Conservation (phyloP, 1,139 yeast species). For the Magnusiomyces ingens region DNA sequence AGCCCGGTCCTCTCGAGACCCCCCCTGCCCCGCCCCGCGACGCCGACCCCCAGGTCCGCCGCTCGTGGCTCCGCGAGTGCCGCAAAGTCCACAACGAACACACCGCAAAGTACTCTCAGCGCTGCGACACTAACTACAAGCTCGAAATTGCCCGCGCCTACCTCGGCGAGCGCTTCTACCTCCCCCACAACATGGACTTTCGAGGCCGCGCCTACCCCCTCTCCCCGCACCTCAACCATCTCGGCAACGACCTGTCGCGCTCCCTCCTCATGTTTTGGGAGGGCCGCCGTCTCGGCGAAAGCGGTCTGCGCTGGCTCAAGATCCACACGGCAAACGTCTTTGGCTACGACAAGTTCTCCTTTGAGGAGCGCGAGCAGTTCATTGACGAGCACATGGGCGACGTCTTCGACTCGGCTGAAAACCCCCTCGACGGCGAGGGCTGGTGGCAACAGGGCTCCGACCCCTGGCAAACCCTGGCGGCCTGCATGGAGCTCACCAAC, state of each 20-base stretch:
- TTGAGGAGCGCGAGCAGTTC: constrained; percentile 66
- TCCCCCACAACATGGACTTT: constrained; percentile 51
- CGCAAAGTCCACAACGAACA: constrained; percentile 53
- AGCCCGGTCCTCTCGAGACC: constrained; percentile 43
- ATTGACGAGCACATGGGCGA: constrained; percentile 62
- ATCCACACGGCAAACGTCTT: constrained; percentile 82
- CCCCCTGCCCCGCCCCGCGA: constrained; percentile 60
- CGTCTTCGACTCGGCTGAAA: constrained; percentile 57
- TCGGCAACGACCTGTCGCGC: constrained; percentile 88
- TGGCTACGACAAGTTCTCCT: constrained; percentile 80
- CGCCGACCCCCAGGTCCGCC: constrained; percentile 61
- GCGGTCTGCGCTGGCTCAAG: constrained; percentile 82
- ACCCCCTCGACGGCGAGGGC: constrained; percentile 54
- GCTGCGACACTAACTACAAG: constrained; percentile 92
- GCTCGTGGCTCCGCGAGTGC: constrained; percentile 60
- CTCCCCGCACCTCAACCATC: constrained; percentile 71
- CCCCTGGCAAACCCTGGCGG: constrained; percentile 93
- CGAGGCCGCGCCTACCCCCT: constrained; percentile 96
- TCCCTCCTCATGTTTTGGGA: constrained; percentile 84
- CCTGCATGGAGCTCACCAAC: constrained; percentile 70
- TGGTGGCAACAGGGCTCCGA: constrained; percentile 90
- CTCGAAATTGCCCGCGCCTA: constrained; percentile 93
- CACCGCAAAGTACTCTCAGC: constrained; percentile 66
- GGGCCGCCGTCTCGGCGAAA: constrained; percentile 67
- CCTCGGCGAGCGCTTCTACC: constrained; percentile 68